Conservation (phyloP, 306 rosid genomes). For the Trifolium subterraneum region DNA sequence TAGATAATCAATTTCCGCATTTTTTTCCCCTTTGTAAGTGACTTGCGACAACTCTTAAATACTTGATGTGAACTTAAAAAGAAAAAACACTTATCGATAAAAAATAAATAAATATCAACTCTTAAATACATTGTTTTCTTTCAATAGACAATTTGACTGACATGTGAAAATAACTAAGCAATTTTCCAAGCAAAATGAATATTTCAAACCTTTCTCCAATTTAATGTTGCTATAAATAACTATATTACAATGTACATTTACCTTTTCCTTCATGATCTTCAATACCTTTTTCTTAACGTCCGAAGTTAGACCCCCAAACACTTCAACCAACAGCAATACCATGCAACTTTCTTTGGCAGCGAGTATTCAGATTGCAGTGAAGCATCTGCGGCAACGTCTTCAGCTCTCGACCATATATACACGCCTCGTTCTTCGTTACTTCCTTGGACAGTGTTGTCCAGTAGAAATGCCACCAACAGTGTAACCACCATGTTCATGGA, state of each 20-base stretch:
- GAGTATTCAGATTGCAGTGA: constrained; percentile 68
- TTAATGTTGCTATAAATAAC: constrained; percentile 11
- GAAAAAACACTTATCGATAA: background rate
- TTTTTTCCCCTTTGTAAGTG: background rate
- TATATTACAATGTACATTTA: constrained; percentile 39
- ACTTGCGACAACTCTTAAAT: background rate
- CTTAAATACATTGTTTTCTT: background rate
- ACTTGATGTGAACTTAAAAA: constrained; percentile 18
- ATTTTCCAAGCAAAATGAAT: constrained; percentile 36
- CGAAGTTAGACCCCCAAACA: constrained; percentile 53
- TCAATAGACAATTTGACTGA: constrained; percentile 17
- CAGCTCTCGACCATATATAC: constrained; percentile 68
- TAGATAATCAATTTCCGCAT: background rate
- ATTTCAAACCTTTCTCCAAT: constrained; percentile 15
- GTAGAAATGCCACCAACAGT: constrained; percentile 68
- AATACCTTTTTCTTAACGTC: constrained; percentile 5
- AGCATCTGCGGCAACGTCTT: constrained; percentile 66
- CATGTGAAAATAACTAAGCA: constrained; percentile 14
- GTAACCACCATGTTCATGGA: constrained; percentile 98
- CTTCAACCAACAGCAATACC: constrained; percentile 57
- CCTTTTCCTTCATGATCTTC: constrained; percentile 20
- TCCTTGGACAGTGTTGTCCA: constrained; percentile 91
- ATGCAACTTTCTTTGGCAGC: constrained; percentile 59
- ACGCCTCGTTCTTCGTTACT: constrained; percentile 83
- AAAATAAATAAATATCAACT: background rate